A percentile compares a stretch with the other conserved stretches of the same genome.
phyloP scores from a whole-genome alignment of 345 rosid genomes.

The Eucalyptus urophylla region DNA sequence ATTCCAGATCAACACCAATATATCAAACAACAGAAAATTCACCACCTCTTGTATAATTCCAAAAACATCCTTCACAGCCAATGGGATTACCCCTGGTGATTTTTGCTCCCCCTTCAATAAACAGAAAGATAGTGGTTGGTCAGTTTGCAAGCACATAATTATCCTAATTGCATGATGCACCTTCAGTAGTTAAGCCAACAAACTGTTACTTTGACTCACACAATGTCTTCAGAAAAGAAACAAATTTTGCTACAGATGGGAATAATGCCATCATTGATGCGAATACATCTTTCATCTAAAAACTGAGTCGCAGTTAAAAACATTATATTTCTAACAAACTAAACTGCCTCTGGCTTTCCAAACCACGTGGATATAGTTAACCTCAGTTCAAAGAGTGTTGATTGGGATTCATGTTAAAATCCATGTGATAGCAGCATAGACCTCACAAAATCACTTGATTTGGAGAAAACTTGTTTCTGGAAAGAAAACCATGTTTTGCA shows the following conservation, averaged over 20 bases:
- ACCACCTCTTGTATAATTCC: constrained; percentile 92
- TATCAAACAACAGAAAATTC: neutral
- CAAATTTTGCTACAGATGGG: neutral
- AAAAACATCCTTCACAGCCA: constrained; percentile 93
- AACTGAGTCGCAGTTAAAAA: neutral
- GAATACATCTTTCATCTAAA: neutral
- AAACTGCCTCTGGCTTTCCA: neutral
- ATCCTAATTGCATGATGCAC: neutral
- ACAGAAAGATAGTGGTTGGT: neutral
- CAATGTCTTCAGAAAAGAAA: neutral
- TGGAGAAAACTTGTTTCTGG: neutral
- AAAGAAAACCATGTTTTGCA: neutral
- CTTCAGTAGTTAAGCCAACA: neutral
- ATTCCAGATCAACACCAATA: neutral
- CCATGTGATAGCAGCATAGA: neutral
- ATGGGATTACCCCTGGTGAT: constrained; percentile 88
- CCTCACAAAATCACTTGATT: neutral
- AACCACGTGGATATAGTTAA: neutral
- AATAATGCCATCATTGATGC: neutral
- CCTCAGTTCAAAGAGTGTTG: neutral
- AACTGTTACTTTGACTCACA: neutral
- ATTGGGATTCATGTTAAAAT: neutral
- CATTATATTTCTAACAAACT: neutral
- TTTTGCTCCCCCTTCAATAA: constrained; percentile 78
- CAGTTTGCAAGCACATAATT: neutral